phyloP scores from a whole-genome alignment of 2,329 filamentous ascomycete species.

The Fusarium napiforme region DNA sequence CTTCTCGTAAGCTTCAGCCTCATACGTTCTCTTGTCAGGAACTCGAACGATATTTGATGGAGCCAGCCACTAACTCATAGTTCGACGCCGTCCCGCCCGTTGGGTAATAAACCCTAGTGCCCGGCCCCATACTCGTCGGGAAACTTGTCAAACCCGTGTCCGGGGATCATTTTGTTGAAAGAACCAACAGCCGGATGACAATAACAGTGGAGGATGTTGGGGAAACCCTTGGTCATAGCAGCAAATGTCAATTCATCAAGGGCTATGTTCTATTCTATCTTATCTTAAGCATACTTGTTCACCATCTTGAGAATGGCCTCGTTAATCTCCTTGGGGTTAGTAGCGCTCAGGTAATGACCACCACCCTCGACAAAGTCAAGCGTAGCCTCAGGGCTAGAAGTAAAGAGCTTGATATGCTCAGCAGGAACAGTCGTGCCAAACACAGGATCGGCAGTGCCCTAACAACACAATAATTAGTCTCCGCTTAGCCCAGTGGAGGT shows the following conservation, averaged over 20 bases:
- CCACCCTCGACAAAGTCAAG: slow-evolving; percentile 57
- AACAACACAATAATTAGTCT: not conserved
- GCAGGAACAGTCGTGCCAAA: slow-evolving; percentile 54
- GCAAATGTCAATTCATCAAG: not conserved
- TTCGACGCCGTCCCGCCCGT: not conserved
- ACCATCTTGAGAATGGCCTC: slow-evolving; percentile 58
- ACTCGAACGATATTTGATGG: not conserved
- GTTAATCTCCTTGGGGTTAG: slow-evolving; percentile 58
- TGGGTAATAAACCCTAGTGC: not conserved
- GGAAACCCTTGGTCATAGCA: not conserved
- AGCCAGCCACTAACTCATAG: not conserved
- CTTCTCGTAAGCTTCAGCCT: not conserved
- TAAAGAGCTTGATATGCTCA: slow-evolving; percentile 64
- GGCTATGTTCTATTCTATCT: not conserved
- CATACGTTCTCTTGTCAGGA: not conserved
- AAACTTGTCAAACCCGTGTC: not conserved
- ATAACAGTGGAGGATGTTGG: not conserved
- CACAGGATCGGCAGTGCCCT: slow-evolving; percentile 60
- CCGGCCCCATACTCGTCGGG: not conserved
- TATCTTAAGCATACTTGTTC: slow-evolving; percentile 50
- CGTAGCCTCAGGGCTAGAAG: slow-evolving; percentile 55
- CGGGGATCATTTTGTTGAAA: not conserved
- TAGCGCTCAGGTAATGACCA: slow-evolving; percentile 61
- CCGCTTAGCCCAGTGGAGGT: not conserved
- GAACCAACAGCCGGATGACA: not conserved